Percentiles rank a stretch among this genome's conserved stretches.
Evolutionary conservation across 768 basidiomycete species (phyloP).

Genomic region (Cyclocybe aegerita): DNA sequence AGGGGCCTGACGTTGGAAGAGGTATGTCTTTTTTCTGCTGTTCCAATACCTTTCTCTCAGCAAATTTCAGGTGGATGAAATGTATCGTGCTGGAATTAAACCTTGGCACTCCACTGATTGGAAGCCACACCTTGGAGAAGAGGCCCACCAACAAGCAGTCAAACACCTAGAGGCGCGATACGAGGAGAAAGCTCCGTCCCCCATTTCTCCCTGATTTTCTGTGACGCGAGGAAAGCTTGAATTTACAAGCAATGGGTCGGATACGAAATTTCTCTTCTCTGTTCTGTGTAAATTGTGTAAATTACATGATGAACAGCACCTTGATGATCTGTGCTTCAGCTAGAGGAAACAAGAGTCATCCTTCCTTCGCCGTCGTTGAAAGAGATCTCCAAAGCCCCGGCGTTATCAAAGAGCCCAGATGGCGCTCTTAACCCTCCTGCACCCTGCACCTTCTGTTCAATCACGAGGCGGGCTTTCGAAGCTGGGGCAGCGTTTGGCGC

Average conservation of each 20-base stretch:
- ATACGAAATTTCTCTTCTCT: not conserved
- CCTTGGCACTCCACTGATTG: slow-evolving; percentile 67
- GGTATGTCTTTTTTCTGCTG: slow-evolving; percentile 29
- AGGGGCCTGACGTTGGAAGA: slow-evolving; percentile 77
- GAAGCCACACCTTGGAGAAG: slow-evolving; percentile 50
- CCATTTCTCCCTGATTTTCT: not conserved
- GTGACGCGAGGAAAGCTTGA: not conserved
- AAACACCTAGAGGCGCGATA: slow-evolving; percentile 12
- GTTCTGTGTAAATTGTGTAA: not conserved
- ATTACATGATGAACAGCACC: not conserved
- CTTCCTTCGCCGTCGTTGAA: slow-evolving; percentile 38
- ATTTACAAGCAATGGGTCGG: too few relatives aligned
- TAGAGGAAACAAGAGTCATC: slow-evolving; percentile 25
- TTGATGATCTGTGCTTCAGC: not conserved
- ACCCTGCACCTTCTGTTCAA: slow-evolving; percentile 44
- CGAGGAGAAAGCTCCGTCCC: slow-evolving; percentile 11
- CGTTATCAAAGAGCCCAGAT: slow-evolving; percentile 33
- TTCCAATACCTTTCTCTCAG: not conserved
- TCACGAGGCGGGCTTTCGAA: slow-evolving; percentile 42
- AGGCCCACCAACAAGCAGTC: slow-evolving; percentile 31
- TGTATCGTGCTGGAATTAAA: slow-evolving; percentile 65
- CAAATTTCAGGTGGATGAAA: slow-evolving; percentile 58
- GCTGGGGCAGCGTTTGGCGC: slow-evolving; percentile 42
- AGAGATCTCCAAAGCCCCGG: slow-evolving; percentile 47
- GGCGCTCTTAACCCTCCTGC: slow-evolving; percentile 39